Conservation (phyloP, 2,329 filamentous ascomycete species). For the Ceratocystis ficicola region DNA sequence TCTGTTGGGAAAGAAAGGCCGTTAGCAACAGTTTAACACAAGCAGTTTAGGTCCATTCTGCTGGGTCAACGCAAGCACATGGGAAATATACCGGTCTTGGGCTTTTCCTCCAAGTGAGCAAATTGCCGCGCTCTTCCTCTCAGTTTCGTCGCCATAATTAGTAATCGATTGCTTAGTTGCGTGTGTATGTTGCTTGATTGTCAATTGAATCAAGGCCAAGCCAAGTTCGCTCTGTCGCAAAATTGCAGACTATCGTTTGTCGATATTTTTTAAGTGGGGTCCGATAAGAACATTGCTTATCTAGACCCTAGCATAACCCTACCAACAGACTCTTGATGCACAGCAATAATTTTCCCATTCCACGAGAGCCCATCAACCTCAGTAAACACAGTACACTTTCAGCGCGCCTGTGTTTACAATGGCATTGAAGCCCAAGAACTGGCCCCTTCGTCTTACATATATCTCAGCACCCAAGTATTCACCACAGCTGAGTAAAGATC, state of each 20-base stretch:
- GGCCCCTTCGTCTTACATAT: conserved; percentile 44
- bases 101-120: conserved; percentile 20
- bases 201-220: neutral
- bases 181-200: neutral
- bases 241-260: conserved; percentile 10
- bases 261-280: conserved; percentile 22
- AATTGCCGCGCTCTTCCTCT: conserved; percentile 21
- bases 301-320: conserved; percentile 19
- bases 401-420: neutral
- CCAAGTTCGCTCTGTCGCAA: conserved; percentile 19
- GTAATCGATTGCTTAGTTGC: neutral
- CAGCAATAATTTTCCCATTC: neutral
- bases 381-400: neutral
- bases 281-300: conserved; percentile 19
- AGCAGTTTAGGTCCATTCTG: no score
- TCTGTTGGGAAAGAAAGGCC: conserved; percentile 38
- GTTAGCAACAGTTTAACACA: neutral
- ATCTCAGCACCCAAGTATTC: conserved; percentile 40
- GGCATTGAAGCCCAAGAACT: conserved; percentile 39
- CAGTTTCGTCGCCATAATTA: conserved; percentile 18
- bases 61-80: neutral
- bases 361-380: neutral
- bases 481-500: conserved; percentile 33
- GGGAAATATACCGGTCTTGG: conserved; percentile 17
- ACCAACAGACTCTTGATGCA: neutral